Conservation (phyloP, 305 asterid genomes). For the Solanum chacoense region DNA sequence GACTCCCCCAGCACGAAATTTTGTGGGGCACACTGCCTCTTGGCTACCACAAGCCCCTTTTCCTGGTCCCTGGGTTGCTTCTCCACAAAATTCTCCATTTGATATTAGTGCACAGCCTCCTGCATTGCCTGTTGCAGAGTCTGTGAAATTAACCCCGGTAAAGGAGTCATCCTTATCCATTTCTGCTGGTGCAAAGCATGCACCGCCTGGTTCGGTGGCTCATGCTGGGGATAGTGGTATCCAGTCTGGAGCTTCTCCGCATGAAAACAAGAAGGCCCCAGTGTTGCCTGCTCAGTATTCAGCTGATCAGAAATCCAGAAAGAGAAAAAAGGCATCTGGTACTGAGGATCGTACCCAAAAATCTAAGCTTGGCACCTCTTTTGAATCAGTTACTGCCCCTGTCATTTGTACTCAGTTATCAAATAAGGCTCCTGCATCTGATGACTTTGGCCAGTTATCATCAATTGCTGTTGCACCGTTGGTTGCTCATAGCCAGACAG, state of each 20-base stretch:
- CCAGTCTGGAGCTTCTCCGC: constrained; percentile 28
- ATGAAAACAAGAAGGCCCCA: constrained; percentile 36
- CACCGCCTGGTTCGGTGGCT: constrained; percentile 25
- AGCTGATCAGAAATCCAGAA: constrained; percentile 53
- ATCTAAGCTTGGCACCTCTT: constrained; percentile 24
- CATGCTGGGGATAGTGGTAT: constrained; percentile 30
- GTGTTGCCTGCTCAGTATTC: constrained; percentile 31
- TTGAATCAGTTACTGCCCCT: constrained; percentile 33
- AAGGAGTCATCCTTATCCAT: constrained; percentile 40
- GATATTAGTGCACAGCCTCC: constrained; percentile 45
- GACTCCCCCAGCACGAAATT: constrained; percentile 44
- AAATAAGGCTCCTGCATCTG: constrained; percentile 30
- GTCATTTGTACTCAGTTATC: constrained; percentile 24
- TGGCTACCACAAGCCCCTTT: constrained; percentile 47
- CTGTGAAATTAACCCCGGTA: constrained; percentile 38
- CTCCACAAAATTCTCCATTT: constrained; percentile 64
- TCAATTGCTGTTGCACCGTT: constrained; percentile 17
- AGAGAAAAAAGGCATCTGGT: constrained; percentile 61
- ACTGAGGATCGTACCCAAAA: constrained; percentile 40
- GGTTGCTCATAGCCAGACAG: constrained; percentile 34
- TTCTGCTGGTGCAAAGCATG: constrained; percentile 32
- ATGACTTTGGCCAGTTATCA: constrained; percentile 34
- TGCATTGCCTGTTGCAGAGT: constrained; percentile 39
- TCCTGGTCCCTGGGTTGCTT: constrained; percentile 63
- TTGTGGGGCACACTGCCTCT: constrained; percentile 31